phyloP scores from a whole-genome alignment of 176 grass and related monocot species.

The Eremochloa ophiuroides region DNA sequence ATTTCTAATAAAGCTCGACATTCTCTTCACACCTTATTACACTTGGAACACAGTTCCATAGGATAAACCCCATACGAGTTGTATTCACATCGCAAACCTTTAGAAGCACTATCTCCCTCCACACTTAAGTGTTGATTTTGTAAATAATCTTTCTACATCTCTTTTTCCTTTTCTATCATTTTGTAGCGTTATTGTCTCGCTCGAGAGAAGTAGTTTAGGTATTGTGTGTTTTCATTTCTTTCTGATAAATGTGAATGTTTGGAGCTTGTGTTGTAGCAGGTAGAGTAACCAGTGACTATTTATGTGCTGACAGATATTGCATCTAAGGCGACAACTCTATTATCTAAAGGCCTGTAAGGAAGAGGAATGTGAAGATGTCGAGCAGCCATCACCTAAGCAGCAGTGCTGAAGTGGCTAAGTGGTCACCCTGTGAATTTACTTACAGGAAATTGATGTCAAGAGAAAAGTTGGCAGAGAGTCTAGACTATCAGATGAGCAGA shows the following conservation, averaged over 20 bases:
- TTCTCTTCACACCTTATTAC: neutral
- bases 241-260: neutral
- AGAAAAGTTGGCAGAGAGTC: neutral
- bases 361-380: constrained; percentile 33
- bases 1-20: neutral
- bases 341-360: constrained; percentile 45
- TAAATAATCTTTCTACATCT: neutral
- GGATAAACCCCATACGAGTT: neutral
- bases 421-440: neutral
- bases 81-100: neutral
- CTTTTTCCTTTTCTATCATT: neutral
- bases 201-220: neutral
- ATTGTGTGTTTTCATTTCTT: neutral
- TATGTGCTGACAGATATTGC: constrained; percentile 54
- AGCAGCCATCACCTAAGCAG: constrained; percentile 8
- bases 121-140: neutral
- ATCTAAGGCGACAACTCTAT: constrained; percentile 61
- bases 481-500: neutral
- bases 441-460: neutral
- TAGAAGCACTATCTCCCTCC: neutral
- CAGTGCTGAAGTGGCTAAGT: neutral
- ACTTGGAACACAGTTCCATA: neutral
- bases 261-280: neutral
- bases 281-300: neutral
- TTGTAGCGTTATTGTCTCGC: neutral